Conservation (phyloP, 2,329 filamentous ascomycete genomes). For the Chaetothyriales sp. region DNA sequence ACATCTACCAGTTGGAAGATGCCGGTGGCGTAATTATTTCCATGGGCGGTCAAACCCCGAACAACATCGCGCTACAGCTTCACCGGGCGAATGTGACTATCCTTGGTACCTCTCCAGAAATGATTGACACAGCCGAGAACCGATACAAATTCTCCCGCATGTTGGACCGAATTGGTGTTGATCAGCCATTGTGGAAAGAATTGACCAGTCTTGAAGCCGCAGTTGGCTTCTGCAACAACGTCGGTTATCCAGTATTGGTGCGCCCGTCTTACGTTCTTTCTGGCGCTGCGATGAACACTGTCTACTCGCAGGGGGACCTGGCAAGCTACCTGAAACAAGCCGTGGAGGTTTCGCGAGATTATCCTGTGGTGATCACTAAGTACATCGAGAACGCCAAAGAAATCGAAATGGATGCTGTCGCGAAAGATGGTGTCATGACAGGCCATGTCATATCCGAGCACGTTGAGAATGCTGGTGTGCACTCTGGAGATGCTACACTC, state of each 20-base stretch:
- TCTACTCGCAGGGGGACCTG: constrained; percentile 89
- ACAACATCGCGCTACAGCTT: constrained; percentile 89
- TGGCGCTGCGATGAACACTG: constrained; percentile 97
- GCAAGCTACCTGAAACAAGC: constrained; percentile 81
- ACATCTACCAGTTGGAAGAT: constrained; percentile 81
- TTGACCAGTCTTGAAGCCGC: constrained; percentile 90
- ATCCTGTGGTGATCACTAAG: constrained; percentile 97
- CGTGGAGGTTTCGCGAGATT: constrained; percentile 81
- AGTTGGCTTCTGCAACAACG: constrained; percentile 69
- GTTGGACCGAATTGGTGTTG: constrained; percentile 85
- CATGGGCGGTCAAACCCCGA: constrained; percentile 94
- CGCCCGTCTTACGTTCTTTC: constrained; percentile 94
- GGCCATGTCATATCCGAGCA: constrained; percentile 98
- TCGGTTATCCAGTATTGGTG: constrained; percentile 86
- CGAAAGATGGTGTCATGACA: constrained; percentile 73
- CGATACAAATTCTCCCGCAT: constrained; percentile 98
- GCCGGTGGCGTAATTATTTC: constrained; percentile 78
- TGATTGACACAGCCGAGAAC: constrained; percentile 97
- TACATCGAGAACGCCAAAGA: constrained; percentile 99
- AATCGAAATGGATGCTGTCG: constrained; percentile 98
- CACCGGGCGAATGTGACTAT: constrained; percentile 83
- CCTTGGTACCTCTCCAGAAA: constrained; percentile 89
- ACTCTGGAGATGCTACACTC: constrained; percentile 92
- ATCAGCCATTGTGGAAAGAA: constrained; percentile 97
- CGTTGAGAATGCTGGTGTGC: constrained; percentile 95